Evolutionary conservation across 495 filamentous ascomycete genomes (phyloP), one percentile per base, ranked within the genome.

Genomic region (Annulohypoxylon maeteangense): DNA sequence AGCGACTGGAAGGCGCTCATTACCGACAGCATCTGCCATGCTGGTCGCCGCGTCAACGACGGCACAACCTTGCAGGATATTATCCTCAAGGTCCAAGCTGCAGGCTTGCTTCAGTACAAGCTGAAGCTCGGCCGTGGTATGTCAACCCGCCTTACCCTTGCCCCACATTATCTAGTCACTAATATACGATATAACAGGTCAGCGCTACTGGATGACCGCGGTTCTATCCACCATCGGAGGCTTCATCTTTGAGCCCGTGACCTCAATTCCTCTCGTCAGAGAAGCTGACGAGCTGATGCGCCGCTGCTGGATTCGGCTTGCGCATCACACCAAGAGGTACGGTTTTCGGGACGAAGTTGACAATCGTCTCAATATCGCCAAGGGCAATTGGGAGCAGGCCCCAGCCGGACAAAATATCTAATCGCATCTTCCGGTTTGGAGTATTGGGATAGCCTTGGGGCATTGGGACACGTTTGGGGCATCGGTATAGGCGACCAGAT

Each of bases 261-360:
- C 16, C 5, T 11, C 14, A 1, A 16, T 6, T 0, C 12, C 5
- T 11, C 7, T 67, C 11, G 22, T 12, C 5, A 5, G 44, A 16
- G 45, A 67, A 34, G 47, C 34, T 7, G 27, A 67, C 4, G 31
- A 54, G 16, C 1, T 54, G 2, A 62, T 62, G 60, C 42, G 66
- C 23, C 20, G 8, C 27, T 29, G 27, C 27, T 29, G 27, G 27
- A 29, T 29, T 6, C 2, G n/a, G 1, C 10, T 20, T 8, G 31
- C 18, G 3, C n/a, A 22, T 7, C 6, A 4, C 8, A 32, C 18
- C 3, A 38, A 29, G 1, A 8, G 10, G 1, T 48, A 14, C 16
- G 66, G 50, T 0, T 56, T 38, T 14, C 25, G 54, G n/a, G 47
- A 57, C 5, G 47, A 64, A 42, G 7, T 12, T 0, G 18, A 58